These are phyloP conservation scores for Dioscorea cayenensis DNA, from an alignment of 116 monocot species.

Conservation along the genomic window DNA sequence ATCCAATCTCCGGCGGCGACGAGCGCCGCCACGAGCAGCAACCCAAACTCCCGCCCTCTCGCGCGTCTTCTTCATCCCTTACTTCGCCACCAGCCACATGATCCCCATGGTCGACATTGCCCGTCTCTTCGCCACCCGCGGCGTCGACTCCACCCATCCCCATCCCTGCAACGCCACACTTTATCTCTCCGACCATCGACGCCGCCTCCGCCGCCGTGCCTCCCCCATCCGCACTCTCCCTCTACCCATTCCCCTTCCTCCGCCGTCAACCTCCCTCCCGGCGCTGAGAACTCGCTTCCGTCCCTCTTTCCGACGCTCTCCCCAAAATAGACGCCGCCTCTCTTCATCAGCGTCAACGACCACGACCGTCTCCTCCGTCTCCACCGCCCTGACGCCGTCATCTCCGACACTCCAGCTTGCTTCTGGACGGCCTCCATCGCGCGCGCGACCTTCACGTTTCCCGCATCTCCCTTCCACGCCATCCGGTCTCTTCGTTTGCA, in stretches of 20 bases:
- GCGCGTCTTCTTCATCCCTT: slow-evolving; percentile 17
- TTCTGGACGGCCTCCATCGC: not conserved
- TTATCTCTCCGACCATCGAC: slow-evolving; percentile 11
- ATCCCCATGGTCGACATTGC: slow-evolving; percentile 27
- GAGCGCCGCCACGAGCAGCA: not conserved
- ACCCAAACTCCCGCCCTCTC: not conserved
- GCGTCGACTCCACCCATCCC: slow-evolving; percentile 18
- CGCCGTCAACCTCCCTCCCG: slow-evolving; percentile 1
- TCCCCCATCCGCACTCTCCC: slow-evolving; percentile 13
- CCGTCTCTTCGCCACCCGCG: slow-evolving; percentile 15
- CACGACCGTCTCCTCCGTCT: slow-evolving; percentile 12
- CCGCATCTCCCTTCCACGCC: slow-evolving; percentile 1
- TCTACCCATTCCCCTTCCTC: slow-evolving; percentile 6
- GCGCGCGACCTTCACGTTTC: slow-evolving; percentile 1
- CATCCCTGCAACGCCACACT: slow-evolving; percentile 26
- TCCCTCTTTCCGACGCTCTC: not conserved
- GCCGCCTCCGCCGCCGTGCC: not conserved
- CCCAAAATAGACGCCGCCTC: slow-evolving; percentile 3
- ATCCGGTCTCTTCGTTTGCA: not conserved
- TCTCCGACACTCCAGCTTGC: slow-evolving; percentile 7
- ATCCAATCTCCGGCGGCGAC: not conserved
- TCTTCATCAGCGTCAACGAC: not conserved
- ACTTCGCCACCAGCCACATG: slow-evolving; percentile 21
- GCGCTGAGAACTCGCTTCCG: slow-evolving; percentile 18
- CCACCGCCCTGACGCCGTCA: slow-evolving; percentile 10